Evolutionary conservation across 768 basidiomycete genomes (phyloP), one percentile per base, ranked within the genome.

Genomic region (Russula olivacea): DNA sequence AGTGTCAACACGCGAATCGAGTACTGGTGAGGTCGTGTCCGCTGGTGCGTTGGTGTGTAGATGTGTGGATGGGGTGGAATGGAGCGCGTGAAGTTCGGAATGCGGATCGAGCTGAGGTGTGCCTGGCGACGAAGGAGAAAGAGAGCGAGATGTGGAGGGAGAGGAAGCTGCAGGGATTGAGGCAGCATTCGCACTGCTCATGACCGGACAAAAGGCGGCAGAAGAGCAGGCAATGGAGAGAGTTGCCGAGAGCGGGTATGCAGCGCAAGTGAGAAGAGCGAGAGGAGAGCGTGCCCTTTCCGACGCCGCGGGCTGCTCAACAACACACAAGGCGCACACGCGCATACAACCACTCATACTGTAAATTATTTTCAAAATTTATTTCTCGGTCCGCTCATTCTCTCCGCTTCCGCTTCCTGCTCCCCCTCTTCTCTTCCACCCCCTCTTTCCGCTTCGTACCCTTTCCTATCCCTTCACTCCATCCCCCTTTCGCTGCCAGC

Each of bases 401-500:
- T 45, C 15, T 34, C 34, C 54, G n/a, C 21, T 41, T 45, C 1
- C 49, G 25, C 55, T 50, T 49, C 36, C 45, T 45, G 43, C 40
- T 50, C 64, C 10, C 3, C 38, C 12, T 36, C 23, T 45, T 15
- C 40, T 53, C 49, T 17, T 14, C 12, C 2, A 12, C 48, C 25
- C 48, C 15, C 23, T 4, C 14, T 28, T 25, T 14, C 34, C n/a
- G 51, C 15, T 62, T 59, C 47, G 8, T 30, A 65, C 50, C 19
- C 55, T 60, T 36, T 41, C 19, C 23, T 4, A 38, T 32, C 14
- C 54, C 65, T 30, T 77, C 77, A 21, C 88, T 85, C 89, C 91
- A 96, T 0, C 93, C 93, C 1, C 93, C 93, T 32, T 75, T 79
- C 58, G 83, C 78, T 0, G 91, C 87, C 55, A 98, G 72, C 56